Base-by-base conservation (phyloP, 805 yeast species). In the Candida pseudoglaebosa region DNA sequence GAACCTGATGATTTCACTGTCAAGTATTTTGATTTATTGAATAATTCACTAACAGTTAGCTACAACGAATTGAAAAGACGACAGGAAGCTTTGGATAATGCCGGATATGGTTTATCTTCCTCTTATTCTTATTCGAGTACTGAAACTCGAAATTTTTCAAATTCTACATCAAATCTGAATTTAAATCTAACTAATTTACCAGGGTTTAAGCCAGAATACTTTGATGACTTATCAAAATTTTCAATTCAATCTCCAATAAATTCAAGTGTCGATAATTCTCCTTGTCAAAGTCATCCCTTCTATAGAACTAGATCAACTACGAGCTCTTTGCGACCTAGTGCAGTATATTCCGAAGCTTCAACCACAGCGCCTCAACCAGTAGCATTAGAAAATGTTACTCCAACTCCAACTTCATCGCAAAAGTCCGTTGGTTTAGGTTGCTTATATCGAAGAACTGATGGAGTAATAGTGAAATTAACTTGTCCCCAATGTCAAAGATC, bases 401-500 rank as follows among this genome's bases (percentile, higher is more conserved):
- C 36, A 18, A 10, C 32, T 9, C 18, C 34, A 19, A 12, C 37
- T 12, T 17, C 20, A 22, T 35, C 26, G n/a, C 32, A 28, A 17
- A 35, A 18, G 26, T n/a, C n/a, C n/a, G n/a, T n/a, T n/a, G 51
- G 51, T 8, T 38, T 63, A 6, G 73, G 72, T 6, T 80, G 87
- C 47, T 70, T 82, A 3, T 82, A 80, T 50, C 67, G 80, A 44
- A 57, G 88, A 43, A 75, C 82, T 4, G 93, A 85, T 55, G 90
- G 90, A 2, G 68, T 82, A 1, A 60, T 82, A 15, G 88, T 85
- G 2, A 69, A 79, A 35, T 67, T 85, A 26, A 78, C 78, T 6
- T 85, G 95, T 55, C 76, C 80, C 1, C 74, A 71, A 36, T 85
- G 95, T 58, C 72, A 67, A 8, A 58, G 90, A 37, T 71, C 78